Evolutionary conservation across 116 monocot genomes (phyloP), one percentile per base, ranked within the genome.

Genomic region (Trichopus zeylanicus): DNA sequence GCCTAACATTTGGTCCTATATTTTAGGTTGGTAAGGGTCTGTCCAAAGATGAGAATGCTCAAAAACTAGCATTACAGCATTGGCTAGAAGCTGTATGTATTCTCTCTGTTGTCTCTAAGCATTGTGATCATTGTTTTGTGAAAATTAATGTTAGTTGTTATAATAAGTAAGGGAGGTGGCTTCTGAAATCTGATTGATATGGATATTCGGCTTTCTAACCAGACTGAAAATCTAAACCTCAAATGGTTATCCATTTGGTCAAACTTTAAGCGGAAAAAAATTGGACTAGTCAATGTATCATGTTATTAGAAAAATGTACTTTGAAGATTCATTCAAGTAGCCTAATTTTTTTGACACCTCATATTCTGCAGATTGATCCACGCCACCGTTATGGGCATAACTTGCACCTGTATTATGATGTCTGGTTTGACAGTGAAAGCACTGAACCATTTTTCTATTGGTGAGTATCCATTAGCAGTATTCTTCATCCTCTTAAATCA

Each of bases 311-410:
- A n/a, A n/a, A n/a, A n/a, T n/a, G n/a, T n/a, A n/a, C n/a, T n/a
- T n/a, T n/a, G n/a, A n/a, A n/a, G n/a, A n/a, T n/a, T n/a, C n/a
- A n/a, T n/a, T n/a, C n/a, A n/a, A n/a, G n/a, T n/a, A 18, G 13
- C 42, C 42, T 42, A 13, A 42, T 15, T n/a, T 42, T 42, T 15
- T 42, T 37, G 12, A 42, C 42, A 16, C n/a, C 46, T 11, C 31
- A 48, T 12, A 61, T n/a, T 62, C 57, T 27, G 3, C 70, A 93
- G 93, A 94, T 94, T 51, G 94, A 94, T 75, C 94, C 94, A 26
- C 85, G 93, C 0, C 93, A 94, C 57, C 76, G 94, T 1, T 94
- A 94, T 28, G 94, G 94, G 15, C 94, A 94, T 72, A 94, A 94
- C 51, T 71, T 94, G 64, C 94, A 94, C 66, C 31, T 94, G 5